Conservation (phyloP, 2,329 filamentous ascomycete species). For the Botrytis byssoidea region DNA sequence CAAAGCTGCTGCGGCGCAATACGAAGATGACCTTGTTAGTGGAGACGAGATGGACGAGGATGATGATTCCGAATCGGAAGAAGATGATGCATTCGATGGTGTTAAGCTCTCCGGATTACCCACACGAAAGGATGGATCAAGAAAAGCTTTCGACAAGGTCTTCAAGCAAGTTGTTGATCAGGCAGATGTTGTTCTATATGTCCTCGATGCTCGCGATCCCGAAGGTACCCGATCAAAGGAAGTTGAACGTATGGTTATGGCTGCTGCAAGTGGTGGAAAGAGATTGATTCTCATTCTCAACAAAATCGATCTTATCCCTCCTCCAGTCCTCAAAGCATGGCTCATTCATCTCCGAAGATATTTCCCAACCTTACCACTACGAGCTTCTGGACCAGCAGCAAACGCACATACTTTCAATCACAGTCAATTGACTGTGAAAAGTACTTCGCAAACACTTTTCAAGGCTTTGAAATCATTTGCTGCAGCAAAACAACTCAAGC, state of each 20-base stretch:
- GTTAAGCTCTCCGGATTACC: conserved; percentile 52
- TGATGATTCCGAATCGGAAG: conserved; percentile 48
- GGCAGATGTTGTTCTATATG: conserved; percentile 88
- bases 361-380: conserved; percentile 87
- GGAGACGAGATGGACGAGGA: conserved; percentile 57
- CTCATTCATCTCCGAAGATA: conserved; percentile 79
- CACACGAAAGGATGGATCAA: conserved; percentile 61
- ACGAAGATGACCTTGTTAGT: conserved; percentile 52
- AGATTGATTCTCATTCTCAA: conserved; percentile 88
- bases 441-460: conserved; percentile 81
- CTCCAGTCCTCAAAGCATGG: conserved; percentile 80
- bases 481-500: conserved; percentile 78
- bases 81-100: conserved; percentile 48
- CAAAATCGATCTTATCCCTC: conserved; percentile 91
- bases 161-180: conserved; percentile 91
- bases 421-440: conserved; percentile 81
- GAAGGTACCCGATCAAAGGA: conserved; percentile 88
- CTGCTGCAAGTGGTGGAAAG: conserved; percentile 79
- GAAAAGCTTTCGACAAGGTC: conserved; percentile 89
- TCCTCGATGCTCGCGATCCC: conserved; percentile 87
- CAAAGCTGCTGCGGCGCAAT: conserved; percentile 71
- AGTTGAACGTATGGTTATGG: conserved; percentile 87
- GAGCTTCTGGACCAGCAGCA: conserved; percentile 75
- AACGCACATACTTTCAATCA: conserved; percentile 93
- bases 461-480: conserved; percentile 88